Evolutionary conservation across 768 basidiomycete species (phyloP).

Genomic region (Pleurotus pulmonarius): DNA sequence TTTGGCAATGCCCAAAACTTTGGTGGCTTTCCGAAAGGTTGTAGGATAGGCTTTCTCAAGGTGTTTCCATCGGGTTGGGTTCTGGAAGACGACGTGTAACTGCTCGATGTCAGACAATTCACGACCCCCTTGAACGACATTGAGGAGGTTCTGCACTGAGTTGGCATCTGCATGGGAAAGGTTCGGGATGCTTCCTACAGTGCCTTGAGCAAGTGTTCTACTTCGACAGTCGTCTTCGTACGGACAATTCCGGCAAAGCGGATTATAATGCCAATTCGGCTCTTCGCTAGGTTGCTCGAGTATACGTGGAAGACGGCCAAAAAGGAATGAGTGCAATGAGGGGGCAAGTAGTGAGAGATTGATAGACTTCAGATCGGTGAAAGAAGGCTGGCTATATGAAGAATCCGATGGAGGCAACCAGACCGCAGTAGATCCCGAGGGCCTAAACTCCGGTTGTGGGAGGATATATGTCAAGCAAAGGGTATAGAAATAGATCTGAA

Average conservation of each 20-base stretch:
- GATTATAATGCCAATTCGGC: constrained; percentile 47
- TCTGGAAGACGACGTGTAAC: constrained; percentile 31
- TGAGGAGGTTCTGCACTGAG: constrained; percentile 34
- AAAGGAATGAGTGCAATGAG: constrained; percentile 39
- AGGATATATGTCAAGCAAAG: constrained; percentile 39
- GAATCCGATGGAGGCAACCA: constrained; percentile 43
- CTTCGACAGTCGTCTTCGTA: constrained; percentile 33
- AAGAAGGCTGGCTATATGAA: constrained; percentile 25
- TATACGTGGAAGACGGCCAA: constrained; percentile 37
- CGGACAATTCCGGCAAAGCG: constrained; percentile 40
- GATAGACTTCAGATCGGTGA: constrained; percentile 37
- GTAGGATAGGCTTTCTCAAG: constrained; percentile 30
- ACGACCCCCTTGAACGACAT: constrained; percentile 10
- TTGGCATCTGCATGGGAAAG: constrained; percentile 42
- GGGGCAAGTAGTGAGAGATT: constrained; percentile 33
- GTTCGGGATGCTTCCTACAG: constrained; percentile 43
- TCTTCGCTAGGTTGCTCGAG: constrained; percentile 27
- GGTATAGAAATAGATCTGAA: constrained; percentile 50
- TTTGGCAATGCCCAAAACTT: constrained; percentile 32
- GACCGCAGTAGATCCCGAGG: constrained; percentile 34
- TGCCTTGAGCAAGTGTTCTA: constrained; percentile 29
- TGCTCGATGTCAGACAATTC: constrained; percentile 45
- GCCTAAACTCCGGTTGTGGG: constrained; percentile 25
- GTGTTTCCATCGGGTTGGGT: constrained; percentile 21
- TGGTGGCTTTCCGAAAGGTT: constrained; percentile 33